phyloP scores from a whole-genome alignment of 352 stramenopile species.

The Globisporangium carolinianum region DNA sequence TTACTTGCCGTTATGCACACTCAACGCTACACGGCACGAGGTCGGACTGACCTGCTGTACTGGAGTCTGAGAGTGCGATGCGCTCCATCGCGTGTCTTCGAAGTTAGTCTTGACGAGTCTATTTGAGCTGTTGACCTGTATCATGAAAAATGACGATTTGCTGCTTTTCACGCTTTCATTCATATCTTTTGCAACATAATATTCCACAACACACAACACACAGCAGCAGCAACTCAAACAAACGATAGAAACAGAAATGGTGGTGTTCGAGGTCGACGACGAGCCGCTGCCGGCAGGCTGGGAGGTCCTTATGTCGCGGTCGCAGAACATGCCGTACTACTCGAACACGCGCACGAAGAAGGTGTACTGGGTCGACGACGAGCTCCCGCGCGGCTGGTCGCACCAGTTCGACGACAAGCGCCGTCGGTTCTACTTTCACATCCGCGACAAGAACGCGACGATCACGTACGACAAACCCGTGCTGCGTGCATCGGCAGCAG shows the following conservation, averaged over 20 bases:
- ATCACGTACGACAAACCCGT: slow-evolving; percentile 72
- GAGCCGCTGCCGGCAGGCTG: slow-evolving; percentile 62
- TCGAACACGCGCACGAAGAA: slow-evolving; percentile 70
- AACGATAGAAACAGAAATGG: slow-evolving; percentile 1
- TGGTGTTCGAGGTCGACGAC: slow-evolving; percentile 45
- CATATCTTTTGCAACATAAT: not conserved
- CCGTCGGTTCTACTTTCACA: slow-evolving; percentile 67
- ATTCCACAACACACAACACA: not conserved
- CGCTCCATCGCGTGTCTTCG: no score
- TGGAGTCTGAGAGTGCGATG: no score
- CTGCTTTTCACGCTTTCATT: no score
- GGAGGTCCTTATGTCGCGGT: slow-evolving; percentile 74
- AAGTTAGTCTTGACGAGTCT: no score
- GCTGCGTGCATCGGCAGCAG: slow-evolving; percentile 13
- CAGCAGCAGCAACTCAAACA: not conserved
- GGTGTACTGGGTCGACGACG: slow-evolving; percentile 80
- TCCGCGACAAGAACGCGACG: slow-evolving; percentile 59
- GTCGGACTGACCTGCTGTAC: no score
- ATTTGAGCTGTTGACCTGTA: no score
- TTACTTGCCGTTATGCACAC: no score
- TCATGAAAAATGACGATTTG: no score
- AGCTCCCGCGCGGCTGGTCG: slow-evolving; percentile 72
- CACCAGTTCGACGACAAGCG: slow-evolving; percentile 69
- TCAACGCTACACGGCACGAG: no score
- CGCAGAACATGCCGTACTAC: slow-evolving; percentile 85